Conservation (phyloP, 2,329 filamentous ascomycete genomes). For the Fusarium domesticum region DNA sequence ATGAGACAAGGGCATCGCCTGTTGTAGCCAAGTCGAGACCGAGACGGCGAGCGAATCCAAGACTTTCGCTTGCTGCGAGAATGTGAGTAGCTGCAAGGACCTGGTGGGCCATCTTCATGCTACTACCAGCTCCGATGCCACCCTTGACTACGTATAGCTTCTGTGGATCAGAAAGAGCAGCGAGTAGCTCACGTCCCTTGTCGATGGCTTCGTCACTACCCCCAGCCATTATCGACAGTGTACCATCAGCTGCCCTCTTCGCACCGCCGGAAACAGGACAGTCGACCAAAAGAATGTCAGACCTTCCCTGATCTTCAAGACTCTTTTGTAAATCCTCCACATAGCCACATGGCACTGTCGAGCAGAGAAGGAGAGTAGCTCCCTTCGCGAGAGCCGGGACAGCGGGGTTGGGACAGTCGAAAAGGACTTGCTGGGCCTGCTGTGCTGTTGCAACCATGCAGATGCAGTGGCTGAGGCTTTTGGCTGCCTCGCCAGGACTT, state of each 20-base stretch:
- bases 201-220: slow-evolving; percentile 55
- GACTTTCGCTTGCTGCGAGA: slow-evolving; percentile 55
- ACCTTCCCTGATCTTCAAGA: slow-evolving; percentile 6
- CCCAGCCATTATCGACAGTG: slow-evolving; percentile 71
- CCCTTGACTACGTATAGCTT: slow-evolving; percentile 64
- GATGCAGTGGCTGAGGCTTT: slow-evolving; percentile 7
- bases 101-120: slow-evolving; percentile 68
- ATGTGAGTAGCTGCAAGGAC: slow-evolving; percentile 64
- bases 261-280: slow-evolving; percentile 31
- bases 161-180: slow-evolving; percentile 57
- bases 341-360: slow-evolving; percentile 12
- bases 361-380: slow-evolving; percentile 10
- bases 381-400: slow-evolving; percentile 6
- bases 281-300: slow-evolving; percentile 35
- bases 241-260: slow-evolving; percentile 54
- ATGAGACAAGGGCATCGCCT: slow-evolving; percentile 43
- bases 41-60: slow-evolving; percentile 56
- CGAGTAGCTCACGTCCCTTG: slow-evolving; percentile 56
- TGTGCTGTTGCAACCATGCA: slow-evolving; percentile 18
- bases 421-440: slow-evolving; percentile 12
- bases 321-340: slow-evolving; percentile 5
- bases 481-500: slow-evolving; percentile 6
- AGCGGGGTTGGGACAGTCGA: slow-evolving; percentile 7
- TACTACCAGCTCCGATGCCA: slow-evolving; percentile 61
- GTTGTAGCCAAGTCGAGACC: slow-evolving; percentile 48